Evolutionary conservation across 1,284 basidiomycete genomes (phyloP).

Genomic region (Rhizoctonia solani): DNA sequence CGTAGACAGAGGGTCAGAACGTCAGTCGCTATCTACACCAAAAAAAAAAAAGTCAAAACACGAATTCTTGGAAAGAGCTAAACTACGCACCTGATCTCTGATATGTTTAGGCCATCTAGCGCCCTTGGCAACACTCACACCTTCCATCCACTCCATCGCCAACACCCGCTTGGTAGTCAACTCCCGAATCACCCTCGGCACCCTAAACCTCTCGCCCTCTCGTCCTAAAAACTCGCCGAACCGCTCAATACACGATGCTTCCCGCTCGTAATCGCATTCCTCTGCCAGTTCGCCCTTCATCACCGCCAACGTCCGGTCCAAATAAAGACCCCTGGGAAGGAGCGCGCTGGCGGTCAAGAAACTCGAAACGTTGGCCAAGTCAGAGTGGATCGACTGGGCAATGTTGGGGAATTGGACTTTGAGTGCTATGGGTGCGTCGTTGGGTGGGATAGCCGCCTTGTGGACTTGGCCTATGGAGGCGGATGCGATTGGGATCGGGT

Average conservation of each 20-base stretch:
- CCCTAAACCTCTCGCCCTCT: slow-evolving; percentile 69
- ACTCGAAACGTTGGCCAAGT: slow-evolving; percentile 84
- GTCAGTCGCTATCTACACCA: slow-evolving; percentile 73
- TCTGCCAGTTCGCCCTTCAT: slow-evolving; percentile 92
- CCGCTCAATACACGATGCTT: slow-evolving; percentile 71
- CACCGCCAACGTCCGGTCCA: slow-evolving; percentile 86
- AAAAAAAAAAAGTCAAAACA: neutral
- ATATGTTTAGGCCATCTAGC: slow-evolving; percentile 65
- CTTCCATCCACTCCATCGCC: slow-evolving; percentile 87
- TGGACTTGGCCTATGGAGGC: slow-evolving; percentile 99
- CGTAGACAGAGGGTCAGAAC: slow-evolving; percentile 86
- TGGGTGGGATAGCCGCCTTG: slow-evolving; percentile 62
- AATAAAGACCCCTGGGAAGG: slow-evolving; percentile 86
- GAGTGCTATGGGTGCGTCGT: slow-evolving; percentile 67
- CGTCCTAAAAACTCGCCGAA: slow-evolving; percentile 65
- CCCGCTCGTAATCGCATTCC: slow-evolving; percentile 92
- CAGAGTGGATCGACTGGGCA: slow-evolving; percentile 81
- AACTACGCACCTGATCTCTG: slow-evolving; percentile 67
- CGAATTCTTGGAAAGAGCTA: neutral
- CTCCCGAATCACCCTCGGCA: slow-evolving; percentile 80
- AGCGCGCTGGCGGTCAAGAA: slow-evolving; percentile 79
- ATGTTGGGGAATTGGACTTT: slow-evolving; percentile 98
- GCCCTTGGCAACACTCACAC: slow-evolving; percentile 74
- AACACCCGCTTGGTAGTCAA: slow-evolving; percentile 81
- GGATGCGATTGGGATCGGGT: slow-evolving; percentile 89